Evolutionary conservation across 768 basidiomycete species (phyloP).

Genomic region (Lentinula boryana): DNA sequence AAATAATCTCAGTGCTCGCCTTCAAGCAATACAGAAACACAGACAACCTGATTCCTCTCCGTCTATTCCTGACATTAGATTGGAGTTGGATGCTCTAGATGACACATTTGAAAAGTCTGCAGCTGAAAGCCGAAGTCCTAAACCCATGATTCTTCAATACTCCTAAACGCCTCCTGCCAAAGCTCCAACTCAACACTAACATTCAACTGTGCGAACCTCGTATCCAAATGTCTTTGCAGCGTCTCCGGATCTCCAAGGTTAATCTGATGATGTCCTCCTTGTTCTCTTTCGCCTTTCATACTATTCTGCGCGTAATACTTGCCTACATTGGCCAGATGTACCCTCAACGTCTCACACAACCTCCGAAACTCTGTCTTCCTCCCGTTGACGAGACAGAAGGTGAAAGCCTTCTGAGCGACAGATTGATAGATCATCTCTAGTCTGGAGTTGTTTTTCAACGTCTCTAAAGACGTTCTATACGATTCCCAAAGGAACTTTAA

Average conservation of each 20-base stretch:
- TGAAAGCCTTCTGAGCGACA: conserved; percentile 96
- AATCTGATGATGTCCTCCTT: conserved; percentile 56
- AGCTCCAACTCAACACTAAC: conserved; percentile 96
- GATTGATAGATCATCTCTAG: conserved; percentile 94
- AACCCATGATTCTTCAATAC: conserved; percentile 78
- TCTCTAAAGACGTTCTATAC: conserved; percentile 92
- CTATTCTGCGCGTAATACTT: conserved; percentile 87
- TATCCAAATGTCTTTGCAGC: conserved; percentile 92
- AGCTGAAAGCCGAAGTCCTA: conserved; percentile 8
- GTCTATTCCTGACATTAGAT: conserved; percentile 34
- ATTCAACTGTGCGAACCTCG: conserved; percentile 93
- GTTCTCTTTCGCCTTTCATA: no score
- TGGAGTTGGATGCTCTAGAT: conserved; percentile 18
- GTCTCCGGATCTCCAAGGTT: conserved; percentile 94
- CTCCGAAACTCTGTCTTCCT: conserved; percentile 97
- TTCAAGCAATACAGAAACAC: conserved; percentile 35
- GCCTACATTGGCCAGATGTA: conserved; percentile 90
- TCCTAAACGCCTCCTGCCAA: conserved; percentile 98
- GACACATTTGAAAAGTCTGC: background rate
- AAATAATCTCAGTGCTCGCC: conserved; percentile 45
- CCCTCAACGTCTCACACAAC: conserved; percentile 91
- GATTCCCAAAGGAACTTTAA: conserved; percentile 99
- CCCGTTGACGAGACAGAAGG: conserved; percentile 90
- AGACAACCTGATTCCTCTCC: conserved; percentile 16
- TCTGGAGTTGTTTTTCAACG: conserved; percentile 91